Evolutionary conservation across 768 basidiomycete species (phyloP), one percentile per base, ranked within the genome.

Genomic region (Boletus bicolor): DNA sequence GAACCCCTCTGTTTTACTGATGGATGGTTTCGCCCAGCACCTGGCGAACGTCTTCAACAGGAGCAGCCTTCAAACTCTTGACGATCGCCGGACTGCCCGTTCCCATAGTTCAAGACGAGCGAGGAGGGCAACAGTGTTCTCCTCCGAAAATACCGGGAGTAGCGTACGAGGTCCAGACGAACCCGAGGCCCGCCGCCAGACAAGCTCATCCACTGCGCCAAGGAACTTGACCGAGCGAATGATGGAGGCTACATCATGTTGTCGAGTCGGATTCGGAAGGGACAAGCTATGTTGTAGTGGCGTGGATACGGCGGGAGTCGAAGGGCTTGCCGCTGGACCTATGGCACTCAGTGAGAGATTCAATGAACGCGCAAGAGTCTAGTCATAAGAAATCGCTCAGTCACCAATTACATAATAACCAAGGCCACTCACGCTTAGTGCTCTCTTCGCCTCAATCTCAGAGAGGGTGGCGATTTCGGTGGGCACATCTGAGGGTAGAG

Each of bases 21-120:
- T 17, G 28, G 28, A 6, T 28, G 6, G 28, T 28, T 28, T 28
- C 6, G 28, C 28, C 28, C 2, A 28, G 6, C 28, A 28, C 28
- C 28, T 28, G 28, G 28, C 28, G 28, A 28, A 28, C 28, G 28
- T 9, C 30, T 35, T 47, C 19, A 46, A 28, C 7, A 24, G 36
- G n/a, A 41, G 10, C 17, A n/a, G 28, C 5, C n/a, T 36, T 68
- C 39, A 66, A 38, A 4, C 35, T 32, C 54, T 65, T 8, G 66
- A 46, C 5, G 60, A 42, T 44, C 64, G 52, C n/a, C 69, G 59
- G 14, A 72, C 57, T 14, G 55, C 50, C 15, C 57, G 60, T 39
- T 71, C 71, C 69, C 69, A 72, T 12, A 72, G 50, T 24, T 57
- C 58, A 36, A 71, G 62, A 19, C 71, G 67, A 21, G 65, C 44